phyloP scores from a whole-genome alignment of 2,329 filamentous ascomycete species.

The Colletotrichum paranaense region DNA sequence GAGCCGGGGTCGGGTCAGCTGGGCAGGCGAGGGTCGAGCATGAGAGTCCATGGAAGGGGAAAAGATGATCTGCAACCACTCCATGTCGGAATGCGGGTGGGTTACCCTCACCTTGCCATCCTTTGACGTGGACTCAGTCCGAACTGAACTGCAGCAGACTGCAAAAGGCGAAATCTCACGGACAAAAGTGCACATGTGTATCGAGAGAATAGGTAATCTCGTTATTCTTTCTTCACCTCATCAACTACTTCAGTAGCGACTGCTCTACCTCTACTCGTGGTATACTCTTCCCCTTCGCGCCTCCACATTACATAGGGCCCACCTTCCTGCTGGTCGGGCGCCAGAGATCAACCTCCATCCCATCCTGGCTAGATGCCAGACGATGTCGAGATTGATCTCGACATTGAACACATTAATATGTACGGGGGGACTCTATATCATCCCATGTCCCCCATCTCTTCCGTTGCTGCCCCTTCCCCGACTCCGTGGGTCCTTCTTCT shows the following conservation, averaged over 20 bases:
- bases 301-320: constrained; percentile 31
- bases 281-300: constrained; percentile 13
- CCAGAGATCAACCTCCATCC: neutral
- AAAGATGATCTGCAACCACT: neutral
- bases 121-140: too few relatives aligned
- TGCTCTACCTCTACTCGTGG: constrained; percentile 37
- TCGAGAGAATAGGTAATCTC: constrained; percentile 17
- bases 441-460: constrained; percentile 8
- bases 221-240: constrained; percentile 25
- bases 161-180: neutral
- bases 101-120: neutral
- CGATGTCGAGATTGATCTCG: neutral
- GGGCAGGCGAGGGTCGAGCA: neutral
- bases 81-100: neutral
- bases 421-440: constrained; percentile 32
- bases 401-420: constrained; percentile 35
- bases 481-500: constrained; percentile 26
- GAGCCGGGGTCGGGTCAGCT: neutral
- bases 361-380: neutral
- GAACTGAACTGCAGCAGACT: neutral
- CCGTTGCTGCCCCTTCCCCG: constrained; percentile 17
- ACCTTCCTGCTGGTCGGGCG: constrained; percentile 24
- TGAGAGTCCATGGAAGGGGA: neutral
- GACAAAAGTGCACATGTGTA: rapidly evolving
- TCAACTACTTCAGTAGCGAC: constrained; percentile 38